A percentile compares a stretch with the other conserved stretches of the same genome.
Conservation (phyloP, 2,329 filamentous ascomycete genomes). For the Stagonosporopsis rhizophila region DNA sequence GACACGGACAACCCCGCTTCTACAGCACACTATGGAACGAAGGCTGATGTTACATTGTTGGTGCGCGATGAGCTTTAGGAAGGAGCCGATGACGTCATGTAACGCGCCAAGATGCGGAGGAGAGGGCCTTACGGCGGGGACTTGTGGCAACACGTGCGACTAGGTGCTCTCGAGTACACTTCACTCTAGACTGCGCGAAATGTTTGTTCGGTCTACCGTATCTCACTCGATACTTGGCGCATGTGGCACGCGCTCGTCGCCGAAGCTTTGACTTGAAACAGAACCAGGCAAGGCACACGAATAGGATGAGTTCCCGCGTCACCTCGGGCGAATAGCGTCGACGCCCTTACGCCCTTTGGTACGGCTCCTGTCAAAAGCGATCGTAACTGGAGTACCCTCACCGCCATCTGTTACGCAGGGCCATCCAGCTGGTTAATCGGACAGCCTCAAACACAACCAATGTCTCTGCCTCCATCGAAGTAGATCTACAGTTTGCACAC, state of each 20-base stretch:
- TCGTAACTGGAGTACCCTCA: too few species aligned
- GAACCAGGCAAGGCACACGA: background rate
- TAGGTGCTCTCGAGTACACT: background rate
- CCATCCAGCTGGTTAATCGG: background rate
- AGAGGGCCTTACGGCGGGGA: background rate
- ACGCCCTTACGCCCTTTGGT: slow-evolving; percentile 15
- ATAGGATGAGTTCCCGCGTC: background rate
- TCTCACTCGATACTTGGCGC: too few species aligned
- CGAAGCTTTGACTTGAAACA: background rate
- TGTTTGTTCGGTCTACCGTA: too few species aligned
- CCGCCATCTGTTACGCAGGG: too few species aligned
- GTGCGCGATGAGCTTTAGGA: background rate
- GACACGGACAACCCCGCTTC: slow-evolving; percentile 4
- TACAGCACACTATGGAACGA: slow-evolving; percentile 1
- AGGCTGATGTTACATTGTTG: slow-evolving; percentile 13
- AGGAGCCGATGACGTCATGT: slow-evolving; percentile 8
- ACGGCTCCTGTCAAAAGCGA: too few species aligned
- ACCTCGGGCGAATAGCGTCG: background rate
- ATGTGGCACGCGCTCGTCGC: background rate
- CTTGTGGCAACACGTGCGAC: background rate
- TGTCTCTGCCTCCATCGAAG: background rate
- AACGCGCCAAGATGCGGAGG: slow-evolving; percentile 5
- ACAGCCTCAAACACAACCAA: background rate
- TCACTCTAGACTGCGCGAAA: too few species aligned
- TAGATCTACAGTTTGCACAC: background rate